Evolutionary conservation across 768 basidiomycete genomes (phyloP).

Genomic region (Termitomyces sp.): DNA sequence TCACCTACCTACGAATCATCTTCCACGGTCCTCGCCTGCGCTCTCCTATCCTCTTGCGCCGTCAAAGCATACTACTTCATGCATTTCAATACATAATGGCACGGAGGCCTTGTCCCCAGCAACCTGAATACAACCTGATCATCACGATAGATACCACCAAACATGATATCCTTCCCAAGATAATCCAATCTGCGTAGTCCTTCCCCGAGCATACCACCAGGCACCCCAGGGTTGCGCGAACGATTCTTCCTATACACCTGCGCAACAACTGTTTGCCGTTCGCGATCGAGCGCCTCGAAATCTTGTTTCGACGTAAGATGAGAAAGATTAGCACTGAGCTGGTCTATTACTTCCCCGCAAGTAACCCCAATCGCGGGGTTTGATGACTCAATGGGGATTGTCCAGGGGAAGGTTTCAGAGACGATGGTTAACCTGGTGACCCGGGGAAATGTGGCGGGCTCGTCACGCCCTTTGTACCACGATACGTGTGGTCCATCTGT

Average conservation of each 20-base stretch:
- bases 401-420: constrained; percentile 53
- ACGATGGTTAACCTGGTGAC: constrained; percentile 48
- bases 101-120: constrained; percentile 47
- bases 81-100: constrained; percentile 58
- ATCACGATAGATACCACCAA: constrained; percentile 54
- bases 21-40: constrained; percentile 6
- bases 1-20: not conserved
- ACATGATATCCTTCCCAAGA: constrained; percentile 53
- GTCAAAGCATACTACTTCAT: constrained; percentile 40
- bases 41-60: constrained; percentile 24
- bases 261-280: constrained; percentile 36
- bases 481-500: constrained; percentile 55
- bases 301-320: constrained; percentile 47
- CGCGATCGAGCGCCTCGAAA: constrained; percentile 34
- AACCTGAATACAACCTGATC: constrained; percentile 37
- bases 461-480: constrained; percentile 60
- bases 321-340: constrained; percentile 45
- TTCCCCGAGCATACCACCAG: constrained; percentile 61
- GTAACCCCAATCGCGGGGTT: constrained; percentile 52
- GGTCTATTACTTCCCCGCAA: constrained; percentile 62
- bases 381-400: constrained; percentile 40
- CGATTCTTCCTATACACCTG: constrained; percentile 63
- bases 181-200: constrained; percentile 67
- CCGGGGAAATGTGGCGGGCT: constrained; percentile 65
- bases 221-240: constrained; percentile 55